These are phyloP conservation scores for Diplodia corticola DNA, from an alignment of 2,329 filamentous ascomycete species.

Conservation along the genomic window DNA sequence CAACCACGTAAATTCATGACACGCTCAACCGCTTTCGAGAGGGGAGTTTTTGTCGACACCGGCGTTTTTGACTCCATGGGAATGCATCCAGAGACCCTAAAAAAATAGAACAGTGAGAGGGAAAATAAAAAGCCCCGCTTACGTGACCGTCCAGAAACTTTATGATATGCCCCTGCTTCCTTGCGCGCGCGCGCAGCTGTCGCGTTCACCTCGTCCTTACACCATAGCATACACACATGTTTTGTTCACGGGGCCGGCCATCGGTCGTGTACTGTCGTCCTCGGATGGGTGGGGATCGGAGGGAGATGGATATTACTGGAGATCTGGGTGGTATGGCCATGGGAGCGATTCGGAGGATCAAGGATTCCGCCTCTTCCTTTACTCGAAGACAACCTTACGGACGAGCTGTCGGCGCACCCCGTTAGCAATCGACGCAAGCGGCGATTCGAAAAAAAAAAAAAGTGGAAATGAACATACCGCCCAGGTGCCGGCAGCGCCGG, in stretches of 20 bases:
- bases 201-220: not conserved
- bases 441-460: not conserved
- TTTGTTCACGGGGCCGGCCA: constrained; percentile 2
- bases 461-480: constrained; percentile 64
- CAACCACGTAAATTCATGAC: not conserved
- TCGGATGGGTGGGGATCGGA: not conserved
- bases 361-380: not conserved
- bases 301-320: constrained; percentile 8
- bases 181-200: not conserved
- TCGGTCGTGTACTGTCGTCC: constrained; percentile 1
- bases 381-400: constrained; percentile 17
- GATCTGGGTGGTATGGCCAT: not conserved
- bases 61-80: not conserved
- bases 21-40: constrained; percentile 2
- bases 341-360: not conserved
- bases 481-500: constrained; percentile 81
- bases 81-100: constrained; percentile 16
- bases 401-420: constrained; percentile 1
- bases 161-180: not conserved
- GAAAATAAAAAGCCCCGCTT: not conserved
- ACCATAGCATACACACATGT: constrained; percentile 13
- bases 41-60: constrained; percentile 15
- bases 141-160: not conserved
- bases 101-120: not conserved
- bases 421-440: constrained; percentile 5